These are phyloP conservation scores for Hypoxylon crocopeplum DNA, from an alignment of 495 filamentous ascomycete genomes.

Conservation along the genomic window DNA sequence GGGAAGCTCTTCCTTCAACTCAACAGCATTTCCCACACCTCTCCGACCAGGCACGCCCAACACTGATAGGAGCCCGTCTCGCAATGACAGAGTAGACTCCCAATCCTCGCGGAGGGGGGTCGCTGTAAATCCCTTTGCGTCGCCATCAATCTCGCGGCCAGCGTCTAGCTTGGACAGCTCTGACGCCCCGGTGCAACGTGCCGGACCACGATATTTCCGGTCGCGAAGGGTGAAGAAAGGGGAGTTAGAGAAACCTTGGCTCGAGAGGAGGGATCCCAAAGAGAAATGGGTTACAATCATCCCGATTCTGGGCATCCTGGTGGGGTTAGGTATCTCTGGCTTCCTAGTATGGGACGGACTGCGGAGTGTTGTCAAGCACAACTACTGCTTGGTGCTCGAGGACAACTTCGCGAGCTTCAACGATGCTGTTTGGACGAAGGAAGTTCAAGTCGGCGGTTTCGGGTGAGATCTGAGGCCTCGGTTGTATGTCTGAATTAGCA, in stretches of 20 bases:
- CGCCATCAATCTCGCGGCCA: conserved; percentile 62
- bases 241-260: conserved; percentile 74
- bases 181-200: conserved; percentile 46
- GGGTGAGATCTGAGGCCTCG: conserved; percentile 64
- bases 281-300: conserved; percentile 89
- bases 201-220: conserved; percentile 69
- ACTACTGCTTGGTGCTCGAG: conserved; percentile 74
- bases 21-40: conserved; percentile 45
- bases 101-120: conserved; percentile 41
- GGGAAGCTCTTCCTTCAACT: conserved; percentile 29
- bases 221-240: conserved; percentile 75
- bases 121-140: conserved; percentile 61
- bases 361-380: conserved; percentile 70
- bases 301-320: conserved; percentile 68
- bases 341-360: conserved; percentile 77
- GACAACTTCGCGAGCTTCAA: conserved; percentile 72
- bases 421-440: conserved; percentile 72
- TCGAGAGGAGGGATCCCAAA: conserved; percentile 69
- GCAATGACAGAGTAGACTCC: conserved; percentile 44
- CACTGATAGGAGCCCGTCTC: conserved; percentile 46
- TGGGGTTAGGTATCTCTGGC: conserved; percentile 70
- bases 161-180: conserved; percentile 59
- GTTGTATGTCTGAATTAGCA: neutral
- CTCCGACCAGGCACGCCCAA: conserved; percentile 48
- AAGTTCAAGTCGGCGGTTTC: conserved; percentile 82